These are phyloP conservation scores for Penicillium egyptiacum DNA, from an alignment of 495 filamentous ascomycete species.

Conservation along the genomic window DNA sequence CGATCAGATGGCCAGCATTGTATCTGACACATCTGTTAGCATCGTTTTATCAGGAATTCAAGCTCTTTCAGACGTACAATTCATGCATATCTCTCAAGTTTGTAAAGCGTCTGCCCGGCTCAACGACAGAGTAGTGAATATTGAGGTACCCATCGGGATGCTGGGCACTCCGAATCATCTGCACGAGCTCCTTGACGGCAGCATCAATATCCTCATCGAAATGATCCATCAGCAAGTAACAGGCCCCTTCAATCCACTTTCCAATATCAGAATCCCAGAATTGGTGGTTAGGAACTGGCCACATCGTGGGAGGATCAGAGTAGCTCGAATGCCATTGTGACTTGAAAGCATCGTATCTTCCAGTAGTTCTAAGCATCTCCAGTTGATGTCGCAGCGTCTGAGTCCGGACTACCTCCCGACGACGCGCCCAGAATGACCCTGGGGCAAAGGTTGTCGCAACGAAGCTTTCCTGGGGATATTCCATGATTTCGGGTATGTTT, in stretches of 20 bases:
- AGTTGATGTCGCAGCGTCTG: conserved; percentile 49
- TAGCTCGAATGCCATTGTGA: conserved; percentile 53
- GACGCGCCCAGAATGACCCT: conserved; percentile 35
- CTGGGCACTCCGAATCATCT: conserved; percentile 56
- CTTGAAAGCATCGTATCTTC: conserved; percentile 56
- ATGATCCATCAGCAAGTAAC: conserved; percentile 51
- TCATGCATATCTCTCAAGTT: conserved; percentile 63
- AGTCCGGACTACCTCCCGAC: conserved; percentile 41
- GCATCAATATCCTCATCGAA: conserved; percentile 47
- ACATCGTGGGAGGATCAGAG: conserved; percentile 44
- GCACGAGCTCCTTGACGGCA: conserved; percentile 54
- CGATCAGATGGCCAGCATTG: conserved; percentile 60
- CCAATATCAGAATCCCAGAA: conserved; percentile 63
- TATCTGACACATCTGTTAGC: conserved; percentile 37
- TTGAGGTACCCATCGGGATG: conserved; percentile 59
- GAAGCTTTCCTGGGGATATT: conserved; percentile 40
- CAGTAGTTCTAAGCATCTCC: conserved; percentile 51
- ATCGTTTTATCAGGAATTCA: neutral
- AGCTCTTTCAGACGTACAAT: conserved; percentile 40
- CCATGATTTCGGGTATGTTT: conserved; percentile 13
- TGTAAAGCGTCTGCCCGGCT: conserved; percentile 51
- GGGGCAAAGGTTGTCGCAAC: conserved; percentile 28
- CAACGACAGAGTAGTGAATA: conserved; percentile 57
- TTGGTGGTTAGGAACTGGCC: conserved; percentile 53
- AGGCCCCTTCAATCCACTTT: conserved; percentile 62